Conservation (phyloP, 495 filamentous ascomycete species). For the Cercophora samala region DNA sequence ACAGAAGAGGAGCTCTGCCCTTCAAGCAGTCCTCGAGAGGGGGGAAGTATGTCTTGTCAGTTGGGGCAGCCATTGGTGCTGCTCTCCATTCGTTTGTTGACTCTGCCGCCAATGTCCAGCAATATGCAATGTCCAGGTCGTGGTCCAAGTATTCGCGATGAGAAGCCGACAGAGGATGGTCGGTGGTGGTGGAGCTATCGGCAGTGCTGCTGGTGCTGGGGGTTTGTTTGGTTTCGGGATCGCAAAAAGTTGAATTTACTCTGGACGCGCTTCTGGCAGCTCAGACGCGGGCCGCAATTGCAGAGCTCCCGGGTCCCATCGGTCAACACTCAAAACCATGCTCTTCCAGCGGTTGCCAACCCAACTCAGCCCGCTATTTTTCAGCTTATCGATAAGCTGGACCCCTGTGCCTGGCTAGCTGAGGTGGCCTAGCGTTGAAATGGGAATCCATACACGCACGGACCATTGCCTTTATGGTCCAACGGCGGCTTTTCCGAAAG, state of each 20-base stretch:
- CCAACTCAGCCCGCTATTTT: constrained; percentile 17
- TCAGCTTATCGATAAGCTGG: constrained; percentile 25
- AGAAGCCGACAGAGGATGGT: background rate
- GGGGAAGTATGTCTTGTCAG: constrained; percentile 48
- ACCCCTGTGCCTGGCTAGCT: background rate
- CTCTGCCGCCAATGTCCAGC: constrained; percentile 10
- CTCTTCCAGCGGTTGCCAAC: constrained; percentile 12
- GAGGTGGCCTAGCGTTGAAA: background rate
- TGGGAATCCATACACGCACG: background rate
- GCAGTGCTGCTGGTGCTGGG: background rate
- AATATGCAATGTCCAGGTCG: constrained; percentile 13
- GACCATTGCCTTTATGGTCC: background rate
- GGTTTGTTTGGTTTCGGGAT: background rate
- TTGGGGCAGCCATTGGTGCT: constrained; percentile 63
- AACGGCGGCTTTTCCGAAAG: background rate
- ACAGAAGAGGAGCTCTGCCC: constrained; percentile 45
- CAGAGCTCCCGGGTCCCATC: background rate
- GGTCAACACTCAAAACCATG: background rate
- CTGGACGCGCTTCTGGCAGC: constrained; percentile 13
- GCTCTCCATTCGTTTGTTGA: constrained; percentile 36
- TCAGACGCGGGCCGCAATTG: constrained; percentile 20
- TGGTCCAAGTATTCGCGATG: background rate
- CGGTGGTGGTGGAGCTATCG: constrained; percentile 2
- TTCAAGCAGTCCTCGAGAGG: constrained; percentile 47
- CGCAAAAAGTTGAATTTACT: constrained; percentile 11